Base-by-base conservation (phyloP, 2,329 filamentous ascomycete genomes). In the Cercospora brassicicola region DNA sequence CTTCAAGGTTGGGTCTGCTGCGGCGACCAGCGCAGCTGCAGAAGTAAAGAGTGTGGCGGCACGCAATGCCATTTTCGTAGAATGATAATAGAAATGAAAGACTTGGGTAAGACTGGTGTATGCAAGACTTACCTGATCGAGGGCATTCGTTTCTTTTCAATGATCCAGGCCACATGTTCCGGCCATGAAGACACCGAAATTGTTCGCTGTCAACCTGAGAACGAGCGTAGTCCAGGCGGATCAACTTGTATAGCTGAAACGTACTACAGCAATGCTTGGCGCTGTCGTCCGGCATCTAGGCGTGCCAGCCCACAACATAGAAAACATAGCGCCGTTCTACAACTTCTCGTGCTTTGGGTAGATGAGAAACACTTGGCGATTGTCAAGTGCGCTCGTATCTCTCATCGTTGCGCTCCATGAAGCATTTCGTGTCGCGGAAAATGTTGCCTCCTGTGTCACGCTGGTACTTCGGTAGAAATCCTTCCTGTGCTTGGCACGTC, bases 1-100 rank as follows among this genome's bases (percentile, higher is more conserved):
- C 59, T 81, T 80, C 68, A 86, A 77, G 26, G 78, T 76, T 56
- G 81, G 79, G 31, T 76, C 76, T 33, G 75, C 79, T 56, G 74
- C 72, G 62, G 78, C 73, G 67, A 73, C 77, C 73, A 76, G 74
- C 68, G 75, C 76, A 69, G 77, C 75, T 67, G 77, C 51, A 59
- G 73, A 67, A 55, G 68, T 65, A 62, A 73, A 42, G 55, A 74
- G 42, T 31, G 66, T 64, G 36, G 69, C 61, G 60, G 65, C 59
- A 61, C 67, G 59, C 11, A 67, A 67, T 59, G 59, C 62, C 69
- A 71, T 73, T 62, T 56, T 68, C 39, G 53, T 62, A 59, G 56
- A 64, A 66, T 59, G 51, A 59, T 65, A 69, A 26, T 42, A 53
- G 65, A 53, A 64, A 67, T 39, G 60, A 62, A 33, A 30, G 60